Conservation (phyloP, 106 monocot genomes). For the Dendrobium huoshanense region DNA sequence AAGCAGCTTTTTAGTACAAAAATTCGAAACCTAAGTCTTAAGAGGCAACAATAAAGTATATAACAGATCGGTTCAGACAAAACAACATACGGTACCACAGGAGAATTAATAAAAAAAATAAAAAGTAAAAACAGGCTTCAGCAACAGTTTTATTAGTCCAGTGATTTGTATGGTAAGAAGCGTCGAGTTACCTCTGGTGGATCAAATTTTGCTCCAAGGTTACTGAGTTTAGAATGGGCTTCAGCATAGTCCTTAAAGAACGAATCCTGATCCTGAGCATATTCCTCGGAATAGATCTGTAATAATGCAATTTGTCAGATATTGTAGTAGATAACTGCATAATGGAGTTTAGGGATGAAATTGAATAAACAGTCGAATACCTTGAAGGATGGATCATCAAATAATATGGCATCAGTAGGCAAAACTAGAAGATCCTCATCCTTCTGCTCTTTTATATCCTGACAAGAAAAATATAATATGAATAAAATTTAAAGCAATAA, state of each 20-base stretch:
- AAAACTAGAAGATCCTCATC: constrained; percentile 96
- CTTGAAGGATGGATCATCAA: constrained; percentile 94
- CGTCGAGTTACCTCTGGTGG: constrained; percentile 61
- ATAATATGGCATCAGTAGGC: constrained; percentile 93
- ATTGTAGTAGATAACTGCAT: not conserved
- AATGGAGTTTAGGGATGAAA: not conserved
- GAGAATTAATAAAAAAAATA: no score
- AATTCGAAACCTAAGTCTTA: no score
- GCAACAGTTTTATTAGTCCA: no score
- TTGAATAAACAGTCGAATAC: constrained; percentile 18
- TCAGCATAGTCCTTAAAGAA: constrained; percentile 98
- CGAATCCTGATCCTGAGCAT: constrained; percentile 78
- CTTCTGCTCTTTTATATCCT: constrained; percentile 86
- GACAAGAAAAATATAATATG: not conserved
- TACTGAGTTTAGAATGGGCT: constrained; percentile 95
- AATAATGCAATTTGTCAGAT: not conserved
- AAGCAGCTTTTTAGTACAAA: no score
- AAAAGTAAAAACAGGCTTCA: no score
- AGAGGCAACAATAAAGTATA: no score
- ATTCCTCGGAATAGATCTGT: constrained; percentile 89
- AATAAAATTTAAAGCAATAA: not conserved
- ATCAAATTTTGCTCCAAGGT: constrained; percentile 86
- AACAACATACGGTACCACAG: no score
- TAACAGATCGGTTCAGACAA: no score
- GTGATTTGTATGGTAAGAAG: not conserved